Evolutionary conservation across 106 monocot species (phyloP).

Genomic region (Platanthera guangdongensis): DNA sequence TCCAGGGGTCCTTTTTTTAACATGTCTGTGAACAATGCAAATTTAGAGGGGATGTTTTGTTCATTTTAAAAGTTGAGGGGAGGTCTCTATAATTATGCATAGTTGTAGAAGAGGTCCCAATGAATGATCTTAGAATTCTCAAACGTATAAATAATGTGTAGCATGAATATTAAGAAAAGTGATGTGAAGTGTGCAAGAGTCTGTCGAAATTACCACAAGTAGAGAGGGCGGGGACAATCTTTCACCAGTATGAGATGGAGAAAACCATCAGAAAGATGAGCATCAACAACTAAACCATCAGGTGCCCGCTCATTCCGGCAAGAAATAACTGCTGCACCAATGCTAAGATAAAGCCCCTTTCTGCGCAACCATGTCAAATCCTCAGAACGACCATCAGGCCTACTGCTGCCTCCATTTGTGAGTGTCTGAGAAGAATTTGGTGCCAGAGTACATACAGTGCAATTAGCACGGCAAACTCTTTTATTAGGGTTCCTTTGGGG

Average conservation of each 20-base stretch:
- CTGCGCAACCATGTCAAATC: slow-evolving; percentile 44
- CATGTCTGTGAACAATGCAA: no score
- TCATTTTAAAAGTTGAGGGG: no score
- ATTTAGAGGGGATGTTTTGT: no score
- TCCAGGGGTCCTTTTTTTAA: no score
- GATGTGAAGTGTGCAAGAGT: neutral
- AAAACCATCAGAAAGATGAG: slow-evolving; percentile 88
- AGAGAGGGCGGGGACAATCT: slow-evolving; percentile 72
- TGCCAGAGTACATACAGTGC: slow-evolving; percentile 34
- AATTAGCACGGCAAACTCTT: slow-evolving; percentile 47
- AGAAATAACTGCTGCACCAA: slow-evolving; percentile 87
- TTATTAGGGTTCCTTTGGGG: slow-evolving; percentile 17
- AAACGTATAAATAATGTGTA: no score
- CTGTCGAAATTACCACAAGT: slow-evolving; percentile 54
- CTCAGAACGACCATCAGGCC: slow-evolving; percentile 7
- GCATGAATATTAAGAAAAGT: neutral
- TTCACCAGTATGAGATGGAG: slow-evolving; percentile 87
- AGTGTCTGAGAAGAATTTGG: slow-evolving; percentile 4
- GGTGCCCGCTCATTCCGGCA: slow-evolving; percentile 94
- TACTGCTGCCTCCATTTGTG: slow-evolving; percentile 13
- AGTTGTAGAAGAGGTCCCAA: no score
- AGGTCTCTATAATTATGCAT: no score
- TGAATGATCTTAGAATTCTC: no score
- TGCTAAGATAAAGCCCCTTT: slow-evolving; percentile 68
- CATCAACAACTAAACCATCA: slow-evolving; percentile 85